Evolutionary conservation across 2,329 filamentous ascomycete genomes (phyloP).

Genomic region (Fusarium scirpi): DNA sequence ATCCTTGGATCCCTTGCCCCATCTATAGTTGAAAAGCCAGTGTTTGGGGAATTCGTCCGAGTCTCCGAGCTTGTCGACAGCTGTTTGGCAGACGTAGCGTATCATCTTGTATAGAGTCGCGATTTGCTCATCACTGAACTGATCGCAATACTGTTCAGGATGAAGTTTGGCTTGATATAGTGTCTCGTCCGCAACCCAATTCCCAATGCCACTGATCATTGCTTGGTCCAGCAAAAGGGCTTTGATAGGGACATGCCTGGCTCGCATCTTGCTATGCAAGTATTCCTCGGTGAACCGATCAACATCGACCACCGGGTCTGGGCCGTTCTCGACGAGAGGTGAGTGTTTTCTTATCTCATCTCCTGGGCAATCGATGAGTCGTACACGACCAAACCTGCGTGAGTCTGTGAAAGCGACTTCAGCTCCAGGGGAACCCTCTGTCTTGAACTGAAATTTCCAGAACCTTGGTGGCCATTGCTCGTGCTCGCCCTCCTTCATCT

Average conservation of each 20-base stretch:
- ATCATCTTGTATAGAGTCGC: slow-evolving; percentile 78
- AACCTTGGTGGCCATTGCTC: slow-evolving; percentile 86
- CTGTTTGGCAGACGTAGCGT: slow-evolving; percentile 81
- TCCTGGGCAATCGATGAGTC: slow-evolving; percentile 84
- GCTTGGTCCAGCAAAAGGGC: slow-evolving; percentile 88
- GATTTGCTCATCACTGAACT: slow-evolving; percentile 79
- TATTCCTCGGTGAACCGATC: slow-evolving; percentile 82
- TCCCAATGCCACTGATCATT: slow-evolving; percentile 91
- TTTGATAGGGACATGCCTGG: slow-evolving; percentile 88
- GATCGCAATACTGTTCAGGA: slow-evolving; percentile 92
- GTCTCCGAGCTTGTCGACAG: slow-evolving; percentile 83
- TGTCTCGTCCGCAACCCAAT: slow-evolving; percentile 97
- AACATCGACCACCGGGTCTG: slow-evolving; percentile 88
- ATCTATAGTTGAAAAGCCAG: slow-evolving; percentile 90
- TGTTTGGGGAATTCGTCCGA: slow-evolving; percentile 85
- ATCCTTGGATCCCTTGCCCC: slow-evolving; percentile 88
- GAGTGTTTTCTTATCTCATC: slow-evolving; percentile 79
- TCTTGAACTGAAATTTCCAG: slow-evolving; percentile 85
- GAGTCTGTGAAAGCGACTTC: slow-evolving; percentile 86
- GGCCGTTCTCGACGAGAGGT: slow-evolving; percentile 91
- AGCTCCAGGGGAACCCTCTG: slow-evolving; percentile 64
- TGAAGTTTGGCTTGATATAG: slow-evolving; percentile 90
- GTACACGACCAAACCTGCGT: slow-evolving; percentile 81
- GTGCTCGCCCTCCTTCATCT: slow-evolving; percentile 69
- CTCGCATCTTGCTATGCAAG: slow-evolving; percentile 75